Percentiles rank a stretch among this genome's conserved stretches.
phyloP scores from a whole-genome alignment of 495 filamentous ascomycete species.

The Pyronema domesticum region DNA sequence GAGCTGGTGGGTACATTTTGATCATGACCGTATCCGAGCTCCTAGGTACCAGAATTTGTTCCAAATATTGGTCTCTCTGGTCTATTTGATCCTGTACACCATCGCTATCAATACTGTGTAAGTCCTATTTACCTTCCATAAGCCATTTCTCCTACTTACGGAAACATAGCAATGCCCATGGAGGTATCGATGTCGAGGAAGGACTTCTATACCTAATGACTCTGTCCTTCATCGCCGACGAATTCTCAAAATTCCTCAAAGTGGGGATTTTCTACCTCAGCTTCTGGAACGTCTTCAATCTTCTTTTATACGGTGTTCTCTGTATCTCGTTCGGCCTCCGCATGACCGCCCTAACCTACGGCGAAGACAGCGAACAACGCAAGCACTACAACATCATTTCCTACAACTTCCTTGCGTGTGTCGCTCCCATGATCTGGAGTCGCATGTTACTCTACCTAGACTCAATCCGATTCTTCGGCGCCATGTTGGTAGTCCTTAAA shows the following conservation, averaged over 20 bases:
- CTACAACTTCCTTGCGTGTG: conserved; percentile 85
- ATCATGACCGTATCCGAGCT: conserved; percentile 83
- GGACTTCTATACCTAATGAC: conserved; percentile 78
- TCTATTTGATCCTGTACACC: conserved; percentile 75
- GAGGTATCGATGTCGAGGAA: conserved; percentile 75
- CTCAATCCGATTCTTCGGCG: conserved; percentile 86
- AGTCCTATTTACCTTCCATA: background rate
- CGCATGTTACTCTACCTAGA: conserved; percentile 86
- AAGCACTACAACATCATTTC: conserved; percentile 54
- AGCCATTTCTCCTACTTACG: background rate
- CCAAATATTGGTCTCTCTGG: conserved; percentile 65
- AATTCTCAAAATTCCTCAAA: conserved; percentile 76
- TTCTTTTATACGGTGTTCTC: conserved; percentile 58
- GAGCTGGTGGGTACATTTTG: conserved; percentile 59
- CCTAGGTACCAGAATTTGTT: conserved; percentile 82
- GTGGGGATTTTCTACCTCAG: conserved; percentile 67
- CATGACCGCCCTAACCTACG: conserved; percentile 55
- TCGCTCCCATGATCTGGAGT: conserved; percentile 92
- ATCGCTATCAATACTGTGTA: conserved; percentile 67
- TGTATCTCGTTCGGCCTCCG: conserved; percentile 58
- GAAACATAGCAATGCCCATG: conserved; percentile 27
- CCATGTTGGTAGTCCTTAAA: conserved; percentile 90
- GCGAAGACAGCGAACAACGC: conserved; percentile 34
- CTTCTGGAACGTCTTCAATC: conserved; percentile 94
- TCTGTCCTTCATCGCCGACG: conserved; percentile 79